Evolutionary conservation across 352 stramenopile genomes (phyloP), one percentile per base, ranked within the genome.

Genomic region (Phytophthora fragariaefolia): DNA sequence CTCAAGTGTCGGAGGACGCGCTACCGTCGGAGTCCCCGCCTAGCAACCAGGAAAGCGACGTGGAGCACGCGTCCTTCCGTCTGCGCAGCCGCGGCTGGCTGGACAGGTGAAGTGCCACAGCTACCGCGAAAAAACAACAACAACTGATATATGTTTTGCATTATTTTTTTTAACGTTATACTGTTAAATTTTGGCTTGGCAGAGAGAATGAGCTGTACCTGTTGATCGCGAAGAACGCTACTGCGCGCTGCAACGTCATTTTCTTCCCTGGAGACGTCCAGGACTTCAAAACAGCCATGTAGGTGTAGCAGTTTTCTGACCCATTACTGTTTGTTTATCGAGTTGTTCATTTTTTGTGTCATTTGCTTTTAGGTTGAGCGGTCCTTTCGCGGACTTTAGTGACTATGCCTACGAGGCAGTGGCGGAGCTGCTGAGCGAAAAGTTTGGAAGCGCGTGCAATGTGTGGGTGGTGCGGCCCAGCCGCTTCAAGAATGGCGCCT

Each of bases 211-310:
- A 91, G 26, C 40, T 91, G 42, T 74, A 81, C 57, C 26, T 91
- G 9, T 77, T 69, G 13, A 45, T 76, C 2, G 55, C 70, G 10
- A 71, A 69, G 32, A 62, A 24, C 4, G 18, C 55, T 7, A 26
- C 63, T 20, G 73, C 71, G 0, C 54, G 47, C 2, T 73, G 65
- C 27, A 90, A 88, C 58, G 77, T 90, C n/a, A 67, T 92, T 12
- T 89, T 86, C 62, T 92, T 92, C 50, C 83, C 83, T 32, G 83
- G 83, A 32, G 83, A 92, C 46, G 78, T 90, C 13, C 81, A 90
- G 58, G 73, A 90, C 56, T 87, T 85, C 53, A 58, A 76, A 13
- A 56, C 59, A 18, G 49, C 46, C 30, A 90, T 92, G 83, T 85
- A 73, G 20, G 70, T 43, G 69, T 49, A 15, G 32, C 17, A 62